Evolutionary conservation across 2,329 filamentous ascomycete species (phyloP).

Genomic region (Fusarium sterilihyphosum): DNA sequence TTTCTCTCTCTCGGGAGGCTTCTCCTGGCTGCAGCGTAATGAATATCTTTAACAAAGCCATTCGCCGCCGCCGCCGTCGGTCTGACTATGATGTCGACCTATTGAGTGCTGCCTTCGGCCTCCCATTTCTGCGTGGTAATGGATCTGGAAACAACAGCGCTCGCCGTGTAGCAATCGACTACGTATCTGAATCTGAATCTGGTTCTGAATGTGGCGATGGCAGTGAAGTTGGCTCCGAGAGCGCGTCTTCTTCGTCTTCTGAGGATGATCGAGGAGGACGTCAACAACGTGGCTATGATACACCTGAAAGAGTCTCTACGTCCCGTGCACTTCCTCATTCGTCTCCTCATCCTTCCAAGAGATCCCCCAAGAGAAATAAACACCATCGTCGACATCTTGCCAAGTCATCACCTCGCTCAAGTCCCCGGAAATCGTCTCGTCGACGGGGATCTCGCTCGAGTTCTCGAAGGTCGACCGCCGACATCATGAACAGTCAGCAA

Average conservation of each 20-base stretch:
- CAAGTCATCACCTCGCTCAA: conserved; percentile 6
- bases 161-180: conserved; percentile 5
- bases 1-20: background rate
- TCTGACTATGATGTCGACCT: conserved; percentile 40
- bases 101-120: conserved; percentile 42
- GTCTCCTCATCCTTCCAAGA: conserved; percentile 5
- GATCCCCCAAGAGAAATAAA: background rate
- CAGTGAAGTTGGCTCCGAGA: conserved; percentile 7
- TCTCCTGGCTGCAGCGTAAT: conserved; percentile 20
- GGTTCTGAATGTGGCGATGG: background rate
- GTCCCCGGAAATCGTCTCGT: conserved; percentile 8
- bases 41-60: conserved; percentile 31
- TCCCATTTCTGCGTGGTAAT: conserved; percentile 34
- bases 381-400: background rate
- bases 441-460: conserved; percentile 8
- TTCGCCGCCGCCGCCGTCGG: conserved; percentile 19
- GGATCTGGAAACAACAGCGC: conserved; percentile 6
- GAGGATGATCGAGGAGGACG: conserved; percentile 1
- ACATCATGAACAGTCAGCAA: background rate
- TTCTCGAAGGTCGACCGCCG: conserved; percentile 12
- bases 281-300: background rate
- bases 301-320: conserved; percentile 3
- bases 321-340: background rate
- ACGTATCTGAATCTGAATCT: conserved; percentile 12
- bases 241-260: conserved; percentile 9